These are phyloP conservation scores for Diaporthe sp. DNA, from an alignment of 2,329 filamentous ascomycete species.

Conservation along the genomic window DNA sequence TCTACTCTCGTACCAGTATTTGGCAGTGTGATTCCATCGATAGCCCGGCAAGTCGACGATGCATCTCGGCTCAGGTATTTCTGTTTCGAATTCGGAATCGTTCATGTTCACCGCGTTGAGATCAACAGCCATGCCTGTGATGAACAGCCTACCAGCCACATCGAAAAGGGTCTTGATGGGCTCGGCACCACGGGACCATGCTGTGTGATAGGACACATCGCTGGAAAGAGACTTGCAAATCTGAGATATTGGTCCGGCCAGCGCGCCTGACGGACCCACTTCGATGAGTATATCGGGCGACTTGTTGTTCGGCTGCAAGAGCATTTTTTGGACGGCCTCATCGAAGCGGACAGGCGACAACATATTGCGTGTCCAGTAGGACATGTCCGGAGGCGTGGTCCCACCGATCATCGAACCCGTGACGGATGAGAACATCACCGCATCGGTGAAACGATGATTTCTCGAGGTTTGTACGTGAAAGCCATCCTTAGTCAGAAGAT, in stretches of 20 bases:
- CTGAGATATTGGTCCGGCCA: constrained; percentile 47
- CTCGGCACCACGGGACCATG: background rate
- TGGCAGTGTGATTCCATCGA: constrained; percentile 35
- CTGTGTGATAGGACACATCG: background rate
- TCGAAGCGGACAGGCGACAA: constrained; percentile 3
- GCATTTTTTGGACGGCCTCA: constrained; percentile 2
- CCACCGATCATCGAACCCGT: background rate
- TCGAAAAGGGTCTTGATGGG: background rate
- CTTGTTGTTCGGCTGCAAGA: background rate
- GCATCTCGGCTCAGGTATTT: background rate
- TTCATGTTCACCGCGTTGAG: background rate
- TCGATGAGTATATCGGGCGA: constrained; percentile 46
- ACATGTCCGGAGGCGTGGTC: background rate
- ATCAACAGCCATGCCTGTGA: background rate
- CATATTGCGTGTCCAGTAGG: constrained; percentile 42
- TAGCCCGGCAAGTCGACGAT: constrained; percentile 42
- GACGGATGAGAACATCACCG: background rate
- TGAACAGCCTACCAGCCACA: background rate
- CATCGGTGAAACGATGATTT: background rate
- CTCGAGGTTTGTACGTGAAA: too few relatives aligned
- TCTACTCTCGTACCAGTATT: constrained; percentile 33
- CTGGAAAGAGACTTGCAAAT: constrained; percentile 38
- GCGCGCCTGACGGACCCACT: constrained; percentile 46
- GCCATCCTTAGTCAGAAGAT: background rate
- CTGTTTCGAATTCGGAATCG: too few relatives aligned